Conservation (phyloP, 129 eudicot genomes). For the Sambucus nigra region DNA sequence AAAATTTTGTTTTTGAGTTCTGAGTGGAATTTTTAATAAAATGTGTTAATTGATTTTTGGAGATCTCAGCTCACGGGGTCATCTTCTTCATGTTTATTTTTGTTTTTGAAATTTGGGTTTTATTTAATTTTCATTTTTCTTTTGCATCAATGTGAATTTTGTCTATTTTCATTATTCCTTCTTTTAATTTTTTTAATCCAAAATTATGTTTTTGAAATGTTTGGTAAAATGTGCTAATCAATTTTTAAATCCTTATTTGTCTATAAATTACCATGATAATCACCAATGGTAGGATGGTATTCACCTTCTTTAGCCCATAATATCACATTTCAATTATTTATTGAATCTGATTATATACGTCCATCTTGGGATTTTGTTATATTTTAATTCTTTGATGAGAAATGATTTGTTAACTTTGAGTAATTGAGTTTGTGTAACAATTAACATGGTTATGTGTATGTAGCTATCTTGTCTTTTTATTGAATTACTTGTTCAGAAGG, state of each 20-base stretch:
- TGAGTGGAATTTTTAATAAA: too few relatives aligned
- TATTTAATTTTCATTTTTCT: too few relatives aligned
- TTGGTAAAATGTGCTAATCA: not conserved
- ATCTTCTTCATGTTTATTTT: too few relatives aligned
- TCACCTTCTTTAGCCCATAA: not conserved
- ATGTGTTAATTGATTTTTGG: not conserved
- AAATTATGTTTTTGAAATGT: too few relatives aligned
- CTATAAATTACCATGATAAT: not conserved
- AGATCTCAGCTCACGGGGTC: too few relatives aligned
- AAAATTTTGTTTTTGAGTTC: too few relatives aligned
- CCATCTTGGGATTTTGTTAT: not conserved
- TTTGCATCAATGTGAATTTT: too few relatives aligned
- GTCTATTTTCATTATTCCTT: too few relatives aligned
- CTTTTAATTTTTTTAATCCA: too few relatives aligned
- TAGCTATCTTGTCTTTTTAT: not conserved
- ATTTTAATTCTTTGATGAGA: constrained; percentile 9
- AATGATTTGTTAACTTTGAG: not conserved
- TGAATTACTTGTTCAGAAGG: not conserved
- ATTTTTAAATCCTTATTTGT: not conserved
- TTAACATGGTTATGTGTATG: not conserved
- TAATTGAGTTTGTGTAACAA: not conserved
- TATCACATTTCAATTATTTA: too few relatives aligned
- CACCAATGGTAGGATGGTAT: not conserved
- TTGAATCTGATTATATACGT: too few relatives aligned
- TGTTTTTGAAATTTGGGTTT: too few relatives aligned